Conservation (phyloP, 768 basidiomycete genomes). For the Phaffia australis region DNA sequence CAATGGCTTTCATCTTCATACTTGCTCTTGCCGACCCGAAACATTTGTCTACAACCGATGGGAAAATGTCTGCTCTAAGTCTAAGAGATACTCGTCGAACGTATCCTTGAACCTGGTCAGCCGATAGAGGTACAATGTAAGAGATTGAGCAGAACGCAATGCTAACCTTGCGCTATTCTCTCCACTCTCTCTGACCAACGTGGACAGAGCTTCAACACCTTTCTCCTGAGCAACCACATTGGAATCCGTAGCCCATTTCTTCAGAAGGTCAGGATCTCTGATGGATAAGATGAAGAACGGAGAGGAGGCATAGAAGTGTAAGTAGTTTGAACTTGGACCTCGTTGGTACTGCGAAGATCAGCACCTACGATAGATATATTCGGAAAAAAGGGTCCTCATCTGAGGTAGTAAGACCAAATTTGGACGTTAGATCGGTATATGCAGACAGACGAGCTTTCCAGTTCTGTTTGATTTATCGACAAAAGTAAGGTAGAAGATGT, state of each 20-base stretch:
- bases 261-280: slow-evolving; percentile 35
- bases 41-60: slow-evolving; percentile 92
- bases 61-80: slow-evolving; percentile 67
- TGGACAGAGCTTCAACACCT: slow-evolving; percentile 76
- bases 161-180: slow-evolving; percentile 59
- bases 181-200: slow-evolving; percentile 81
- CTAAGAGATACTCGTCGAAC: slow-evolving; percentile 29
- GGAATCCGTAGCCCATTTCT: slow-evolving; percentile 76
- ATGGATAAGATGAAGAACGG: neutral
- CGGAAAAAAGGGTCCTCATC: slow-evolving; percentile 90
- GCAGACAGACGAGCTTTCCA: slow-evolving; percentile 97
- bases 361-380: slow-evolving; percentile 67
- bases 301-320: neutral
- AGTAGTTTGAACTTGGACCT: neutral
- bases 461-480: slow-evolving; percentile 43
- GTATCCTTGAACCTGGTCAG: too few relatives aligned
- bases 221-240: slow-evolving; percentile 99
- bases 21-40: slow-evolving; percentile 81
- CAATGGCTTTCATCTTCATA: slow-evolving; percentile 76
- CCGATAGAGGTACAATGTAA: neutral
- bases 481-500: neutral
- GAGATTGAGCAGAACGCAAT: neutral
- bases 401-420: slow-evolving; percentile 76
- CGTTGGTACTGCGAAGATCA: slow-evolving; percentile 38
- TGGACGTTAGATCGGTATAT: slow-evolving; percentile 76